A percentile compares a stretch with the other conserved stretches of the same genome.
These are phyloP conservation scores for Peniophora sp. DNA, from an alignment of 1,284 basidiomycete species.

Conservation along the genomic window DNA sequence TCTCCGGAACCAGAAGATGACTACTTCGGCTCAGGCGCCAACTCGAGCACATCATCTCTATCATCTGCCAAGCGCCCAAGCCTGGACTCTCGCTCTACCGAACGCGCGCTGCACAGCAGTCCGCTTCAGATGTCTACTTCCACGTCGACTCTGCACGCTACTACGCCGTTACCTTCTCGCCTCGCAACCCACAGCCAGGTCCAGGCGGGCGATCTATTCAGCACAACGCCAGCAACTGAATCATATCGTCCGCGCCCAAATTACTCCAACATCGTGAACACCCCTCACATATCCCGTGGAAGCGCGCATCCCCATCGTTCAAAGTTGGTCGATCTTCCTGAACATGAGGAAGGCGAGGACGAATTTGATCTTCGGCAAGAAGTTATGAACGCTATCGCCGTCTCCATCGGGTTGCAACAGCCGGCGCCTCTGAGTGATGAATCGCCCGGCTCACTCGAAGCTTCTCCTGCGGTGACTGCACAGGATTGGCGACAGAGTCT, in stretches of 20 bases:
- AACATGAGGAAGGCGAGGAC: constrained; percentile 21
- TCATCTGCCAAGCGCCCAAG: too few relatives aligned
- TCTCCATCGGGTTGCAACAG: constrained; percentile 93
- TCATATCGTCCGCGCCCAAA: constrained; percentile 56
- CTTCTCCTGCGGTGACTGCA: constrained; percentile 55
- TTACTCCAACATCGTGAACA: constrained; percentile 52
- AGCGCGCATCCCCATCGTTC: constrained; percentile 4
- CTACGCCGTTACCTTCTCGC: not conserved
- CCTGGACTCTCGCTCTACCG: not conserved
- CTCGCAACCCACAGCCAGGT: constrained; percentile 9
- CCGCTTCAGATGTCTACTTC: constrained; percentile 5
- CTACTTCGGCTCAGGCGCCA: constrained; percentile 35
- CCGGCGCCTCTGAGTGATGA: constrained; percentile 56
- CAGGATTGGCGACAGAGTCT: constrained; percentile 30
- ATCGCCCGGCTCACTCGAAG: constrained; percentile 44
- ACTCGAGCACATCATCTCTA: too few relatives aligned
- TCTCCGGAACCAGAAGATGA: constrained; percentile 44
- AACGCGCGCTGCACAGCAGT: constrained; percentile 8
- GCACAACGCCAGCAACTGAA: constrained; percentile 14
- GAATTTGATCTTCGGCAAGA: constrained; percentile 89
- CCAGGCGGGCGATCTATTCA: constrained; percentile 14
- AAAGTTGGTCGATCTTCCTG: constrained; percentile 3
- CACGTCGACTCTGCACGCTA: too few relatives aligned
- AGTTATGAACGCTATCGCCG: constrained; percentile 96
- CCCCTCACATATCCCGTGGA: constrained; percentile 34